Percentiles rank a stretch among this genome's conserved stretches.
Evolutionary conservation across 768 basidiomycete genomes (phyloP).

Genomic region (Amanita fuliginea): DNA sequence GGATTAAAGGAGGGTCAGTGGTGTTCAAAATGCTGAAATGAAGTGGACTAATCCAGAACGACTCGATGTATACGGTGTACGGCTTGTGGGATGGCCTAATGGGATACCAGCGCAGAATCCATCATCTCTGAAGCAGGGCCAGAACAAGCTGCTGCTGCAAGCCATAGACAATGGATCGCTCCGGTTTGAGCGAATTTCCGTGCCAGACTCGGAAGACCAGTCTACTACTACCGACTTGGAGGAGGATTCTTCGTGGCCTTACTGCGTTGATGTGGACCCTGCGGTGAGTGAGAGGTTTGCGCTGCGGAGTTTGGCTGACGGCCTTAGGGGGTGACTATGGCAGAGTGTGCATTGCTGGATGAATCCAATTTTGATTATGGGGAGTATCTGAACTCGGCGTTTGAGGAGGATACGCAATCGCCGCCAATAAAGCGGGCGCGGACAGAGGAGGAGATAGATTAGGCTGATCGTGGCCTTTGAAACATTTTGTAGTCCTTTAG

Average conservation of each 20-base stretch:
- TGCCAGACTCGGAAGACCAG: slow-evolving; percentile 1
- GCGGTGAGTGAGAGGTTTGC: background rate
- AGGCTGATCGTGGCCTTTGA: background rate
- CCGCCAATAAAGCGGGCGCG: slow-evolving; percentile 5
- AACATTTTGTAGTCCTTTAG: background rate
- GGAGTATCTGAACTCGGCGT: background rate
- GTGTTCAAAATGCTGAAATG: slow-evolving; percentile 60
- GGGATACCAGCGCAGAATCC: slow-evolving; percentile 51
- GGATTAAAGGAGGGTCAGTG: slow-evolving; percentile 35
- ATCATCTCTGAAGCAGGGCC: slow-evolving; percentile 39
- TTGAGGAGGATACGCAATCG: background rate
- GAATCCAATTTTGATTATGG: background rate
- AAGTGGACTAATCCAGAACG: slow-evolving; percentile 62
- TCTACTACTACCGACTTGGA: slow-evolving; percentile 6
- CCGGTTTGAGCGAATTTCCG: slow-evolving; percentile 29
- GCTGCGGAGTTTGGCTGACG: background rate
- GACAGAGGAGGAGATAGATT: slow-evolving; percentile 3
- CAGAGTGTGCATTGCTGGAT: background rate
- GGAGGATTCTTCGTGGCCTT: slow-evolving; percentile 34
- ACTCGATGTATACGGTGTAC: slow-evolving; percentile 45
- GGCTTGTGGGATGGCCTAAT: slow-evolving; percentile 53
- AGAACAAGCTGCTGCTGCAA: slow-evolving; percentile 44
- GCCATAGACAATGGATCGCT: slow-evolving; percentile 36
- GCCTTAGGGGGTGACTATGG: background rate
- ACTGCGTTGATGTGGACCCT: slow-evolving; percentile 15